Percentiles rank a stretch among this genome's conserved stretches.
These are phyloP conservation scores for Gypsophila paniculata DNA, from an alignment of 179 eudicot species.

Conservation along the genomic window DNA sequence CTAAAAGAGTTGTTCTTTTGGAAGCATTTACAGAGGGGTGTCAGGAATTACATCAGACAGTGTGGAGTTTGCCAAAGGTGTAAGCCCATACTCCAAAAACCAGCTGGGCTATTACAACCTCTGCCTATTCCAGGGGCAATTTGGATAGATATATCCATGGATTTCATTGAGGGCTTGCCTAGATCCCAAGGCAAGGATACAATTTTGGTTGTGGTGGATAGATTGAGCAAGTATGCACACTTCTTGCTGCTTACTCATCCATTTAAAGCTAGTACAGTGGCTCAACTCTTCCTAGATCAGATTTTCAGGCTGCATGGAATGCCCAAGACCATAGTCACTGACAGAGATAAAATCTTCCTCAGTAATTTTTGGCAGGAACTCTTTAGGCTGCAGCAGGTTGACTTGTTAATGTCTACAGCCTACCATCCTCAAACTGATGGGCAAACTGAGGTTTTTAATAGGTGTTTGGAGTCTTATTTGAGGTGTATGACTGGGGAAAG, in stretches of 20 bases:
- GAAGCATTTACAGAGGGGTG: not conserved
- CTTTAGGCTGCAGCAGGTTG: not conserved
- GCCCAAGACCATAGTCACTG: not conserved
- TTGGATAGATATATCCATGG: not conserved
- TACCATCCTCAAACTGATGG: too few species aligned
- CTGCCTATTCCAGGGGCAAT: not conserved
- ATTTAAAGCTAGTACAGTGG: not conserved
- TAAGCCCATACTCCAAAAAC: not conserved
- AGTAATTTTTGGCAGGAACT: not conserved
- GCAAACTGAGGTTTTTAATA: too few species aligned
- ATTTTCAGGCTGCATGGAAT: not conserved
- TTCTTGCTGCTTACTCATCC: not conserved
- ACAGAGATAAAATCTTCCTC: not conserved
- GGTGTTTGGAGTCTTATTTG: too few species aligned
- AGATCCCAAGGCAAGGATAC: slow-evolving; percentile 4
- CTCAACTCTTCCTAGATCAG: not conserved
- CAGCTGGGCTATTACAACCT: slow-evolving; percentile 6
- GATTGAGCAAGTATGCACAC: not conserved
- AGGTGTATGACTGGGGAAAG: too few species aligned
- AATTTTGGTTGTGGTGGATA: not conserved
- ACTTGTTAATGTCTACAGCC: too few species aligned
- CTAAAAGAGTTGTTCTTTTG: not conserved
- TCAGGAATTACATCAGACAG: not conserved
- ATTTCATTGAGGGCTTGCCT: not conserved
- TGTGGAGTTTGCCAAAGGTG: slow-evolving; percentile 4